These are phyloP conservation scores for Plenodomus biglobosus DNA, from an alignment of 2,329 filamentous ascomycete genomes.

Conservation along the genomic window DNA sequence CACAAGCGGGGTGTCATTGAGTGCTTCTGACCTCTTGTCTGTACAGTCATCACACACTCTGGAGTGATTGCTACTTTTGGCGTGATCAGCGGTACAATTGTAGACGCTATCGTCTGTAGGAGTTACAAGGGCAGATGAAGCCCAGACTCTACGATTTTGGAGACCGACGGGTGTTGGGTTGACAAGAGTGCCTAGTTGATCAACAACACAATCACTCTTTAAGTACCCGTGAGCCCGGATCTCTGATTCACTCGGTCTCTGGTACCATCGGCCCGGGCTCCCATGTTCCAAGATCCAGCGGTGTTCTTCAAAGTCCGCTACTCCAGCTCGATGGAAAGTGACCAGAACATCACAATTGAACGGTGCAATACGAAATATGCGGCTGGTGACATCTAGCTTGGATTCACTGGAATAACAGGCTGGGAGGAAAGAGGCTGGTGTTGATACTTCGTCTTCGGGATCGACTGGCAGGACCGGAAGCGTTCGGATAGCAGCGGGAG, in stretches of 20 bases:
- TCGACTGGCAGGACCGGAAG: neutral
- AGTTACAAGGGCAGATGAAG: conserved; percentile 32
- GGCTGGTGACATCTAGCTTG: conserved; percentile 10
- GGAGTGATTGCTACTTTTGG: conserved; percentile 9
- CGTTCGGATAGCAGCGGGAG: conserved; percentile 4
- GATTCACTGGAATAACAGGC: conserved; percentile 23
- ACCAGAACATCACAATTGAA: conserved; percentile 30
- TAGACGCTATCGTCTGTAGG: conserved; percentile 33
- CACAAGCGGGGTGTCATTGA: conserved; percentile 23
- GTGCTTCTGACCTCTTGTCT: conserved; percentile 27
- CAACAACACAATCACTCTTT: conserved; percentile 6
- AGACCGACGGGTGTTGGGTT: conserved; percentile 22
- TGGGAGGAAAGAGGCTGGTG: conserved; percentile 22
- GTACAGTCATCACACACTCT: conserved; percentile 30
- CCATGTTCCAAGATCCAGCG: conserved; percentile 34
- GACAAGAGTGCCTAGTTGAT: conserved; percentile 14
- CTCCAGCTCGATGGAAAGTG: conserved; percentile 22
- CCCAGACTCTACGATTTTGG: conserved; percentile 33
- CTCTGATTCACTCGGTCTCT: conserved; percentile 22
- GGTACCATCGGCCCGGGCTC: conserved; percentile 33
- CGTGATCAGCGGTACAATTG: conserved; percentile 24
- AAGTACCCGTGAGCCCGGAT: conserved; percentile 12
- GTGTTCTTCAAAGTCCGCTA: conserved; percentile 33
- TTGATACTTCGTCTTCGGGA: conserved; percentile 10
- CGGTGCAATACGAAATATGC: conserved; percentile 21